A percentile compares a stretch with the other conserved stretches of the same genome.
phyloP scores from a whole-genome alignment of 2,329 filamentous ascomycete genomes.

The Colletotrichum sidae region DNA sequence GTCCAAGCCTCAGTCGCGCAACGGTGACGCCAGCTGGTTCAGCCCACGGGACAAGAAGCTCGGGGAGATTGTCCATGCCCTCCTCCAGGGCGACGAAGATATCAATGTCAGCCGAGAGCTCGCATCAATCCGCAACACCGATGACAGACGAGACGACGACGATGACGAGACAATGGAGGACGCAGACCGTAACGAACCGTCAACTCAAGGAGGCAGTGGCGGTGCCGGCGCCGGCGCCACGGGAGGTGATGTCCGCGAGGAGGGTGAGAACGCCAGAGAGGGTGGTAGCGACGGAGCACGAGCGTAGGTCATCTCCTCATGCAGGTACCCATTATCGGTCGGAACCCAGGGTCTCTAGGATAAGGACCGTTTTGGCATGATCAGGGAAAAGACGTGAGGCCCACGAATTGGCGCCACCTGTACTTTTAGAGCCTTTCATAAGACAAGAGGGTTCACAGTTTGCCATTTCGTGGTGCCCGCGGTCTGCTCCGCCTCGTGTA shows the following conservation, averaged over 20 bases:
- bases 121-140: slow-evolving; percentile 67
- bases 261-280: slow-evolving; percentile 88
- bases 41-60: slow-evolving; percentile 88
- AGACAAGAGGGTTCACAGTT: slow-evolving; percentile 35
- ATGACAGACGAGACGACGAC: slow-evolving; percentile 67
- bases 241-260: slow-evolving; percentile 90
- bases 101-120: slow-evolving; percentile 83
- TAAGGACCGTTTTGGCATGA: slow-evolving; percentile 21
- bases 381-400: slow-evolving; percentile 24
- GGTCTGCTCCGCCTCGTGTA: slow-evolving; percentile 10
- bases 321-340: slow-evolving; percentile 23
- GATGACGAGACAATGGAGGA: slow-evolving; percentile 85
- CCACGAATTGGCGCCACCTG: slow-evolving; percentile 38
- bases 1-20: slow-evolving; percentile 81
- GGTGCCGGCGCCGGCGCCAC: slow-evolving; percentile 89
- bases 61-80: slow-evolving; percentile 84
- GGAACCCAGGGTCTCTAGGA: slow-evolving; percentile 25
- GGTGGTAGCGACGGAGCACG: slow-evolving; percentile 95
- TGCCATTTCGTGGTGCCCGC: slow-evolving; percentile 31
- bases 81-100: slow-evolving; percentile 86
- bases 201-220: slow-evolving; percentile 72
- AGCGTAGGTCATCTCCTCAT: slow-evolving; percentile 84
- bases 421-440: slow-evolving; percentile 43
- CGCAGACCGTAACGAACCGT: slow-evolving; percentile 67
- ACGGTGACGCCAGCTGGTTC: slow-evolving; percentile 79